phyloP scores from a whole-genome alignment of 2,329 filamentous ascomycete genomes.

The Colletotrichum somersetense region DNA sequence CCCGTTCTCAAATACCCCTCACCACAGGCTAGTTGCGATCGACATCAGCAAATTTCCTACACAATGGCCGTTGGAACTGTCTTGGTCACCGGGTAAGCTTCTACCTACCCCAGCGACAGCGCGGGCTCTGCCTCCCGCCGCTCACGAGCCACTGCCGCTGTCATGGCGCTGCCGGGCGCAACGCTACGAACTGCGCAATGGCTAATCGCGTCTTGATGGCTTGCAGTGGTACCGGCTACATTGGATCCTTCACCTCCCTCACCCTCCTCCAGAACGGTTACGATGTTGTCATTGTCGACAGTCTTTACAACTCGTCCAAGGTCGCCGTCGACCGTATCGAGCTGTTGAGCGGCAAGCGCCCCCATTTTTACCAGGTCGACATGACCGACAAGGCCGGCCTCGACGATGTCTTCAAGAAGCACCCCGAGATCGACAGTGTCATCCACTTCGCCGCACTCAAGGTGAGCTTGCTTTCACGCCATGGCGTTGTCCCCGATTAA shows the following conservation, averaged over 20 bases:
- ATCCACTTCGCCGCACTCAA: slow-evolving; percentile 99
- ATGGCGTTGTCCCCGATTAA: neutral
- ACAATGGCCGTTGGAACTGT: slow-evolving; percentile 87
- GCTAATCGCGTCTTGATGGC: slow-evolving; percentile 42
- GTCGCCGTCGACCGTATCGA: slow-evolving; percentile 96
- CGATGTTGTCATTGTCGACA: slow-evolving; percentile 97
- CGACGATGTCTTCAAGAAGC: slow-evolving; percentile 87
- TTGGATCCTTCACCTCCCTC: slow-evolving; percentile 95
- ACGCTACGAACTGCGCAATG: neutral
- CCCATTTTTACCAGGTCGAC: slow-evolving; percentile 87
- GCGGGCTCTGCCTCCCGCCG: neutral
- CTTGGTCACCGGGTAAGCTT: slow-evolving; percentile 87
- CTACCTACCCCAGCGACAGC: neutral
- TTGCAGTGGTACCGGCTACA: slow-evolving; percentile 94
- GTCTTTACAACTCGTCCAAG: slow-evolving; percentile 94
- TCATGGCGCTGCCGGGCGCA: slow-evolving; percentile 30
- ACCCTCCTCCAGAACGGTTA: slow-evolving; percentile 94
- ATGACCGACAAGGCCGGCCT: slow-evolving; percentile 87
- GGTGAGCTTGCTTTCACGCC: slow-evolving; percentile 61
- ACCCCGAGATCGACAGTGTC: slow-evolving; percentile 96
- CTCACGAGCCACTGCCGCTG: slow-evolving; percentile 4
- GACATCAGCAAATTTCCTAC: slow-evolving; percentile 38
- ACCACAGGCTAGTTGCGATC: slow-evolving; percentile 24
- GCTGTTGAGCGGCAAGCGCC: slow-evolving; percentile 89
- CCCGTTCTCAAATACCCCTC: slow-evolving; percentile 22